phyloP scores from a whole-genome alignment of 2,329 filamentous ascomycete genomes.

The Daldinia eschscholtzii region DNA sequence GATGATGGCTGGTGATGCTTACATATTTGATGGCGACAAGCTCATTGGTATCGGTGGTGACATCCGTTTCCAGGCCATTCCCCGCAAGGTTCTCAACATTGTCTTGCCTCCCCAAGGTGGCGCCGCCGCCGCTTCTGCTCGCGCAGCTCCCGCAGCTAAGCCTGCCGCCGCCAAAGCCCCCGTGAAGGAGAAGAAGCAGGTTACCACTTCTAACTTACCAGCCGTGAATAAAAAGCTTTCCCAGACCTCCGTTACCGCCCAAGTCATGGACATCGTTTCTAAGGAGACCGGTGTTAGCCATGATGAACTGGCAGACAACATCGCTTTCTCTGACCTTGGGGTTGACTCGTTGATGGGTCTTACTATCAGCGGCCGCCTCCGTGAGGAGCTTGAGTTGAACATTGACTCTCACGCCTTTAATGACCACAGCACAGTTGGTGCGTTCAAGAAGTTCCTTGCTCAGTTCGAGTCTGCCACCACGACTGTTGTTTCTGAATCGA shows the following conservation, averaged over 20 bases:
- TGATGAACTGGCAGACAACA: conserved; percentile 68
- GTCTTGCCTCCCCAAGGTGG: conserved; percentile 73
- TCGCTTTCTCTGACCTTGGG: conserved; percentile 68
- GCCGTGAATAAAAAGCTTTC: conserved; percentile 65
- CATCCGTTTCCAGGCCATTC: conserved; percentile 76
- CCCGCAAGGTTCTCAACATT: conserved; percentile 74
- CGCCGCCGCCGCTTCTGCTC: conserved; percentile 55
- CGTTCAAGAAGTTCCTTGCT: conserved; percentile 61
- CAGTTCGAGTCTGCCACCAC: conserved; percentile 52
- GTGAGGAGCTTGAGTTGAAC: conserved; percentile 69
- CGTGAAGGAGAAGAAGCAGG: conserved; percentile 59
- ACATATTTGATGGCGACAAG: conserved; percentile 65
- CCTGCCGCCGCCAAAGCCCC: conserved; percentile 54
- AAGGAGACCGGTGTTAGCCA: conserved; percentile 67
- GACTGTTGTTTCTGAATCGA: conserved; percentile 54
- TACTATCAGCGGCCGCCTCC: conserved; percentile 68
- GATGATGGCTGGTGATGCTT: conserved; percentile 67
- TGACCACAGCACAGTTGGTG: conserved; percentile 66
- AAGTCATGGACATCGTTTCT: conserved; percentile 67
- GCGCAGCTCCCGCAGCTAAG: conserved; percentile 53
- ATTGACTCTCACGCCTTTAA: conserved; percentile 66
- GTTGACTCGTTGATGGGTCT: conserved; percentile 73
- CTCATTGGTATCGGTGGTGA: conserved; percentile 65
- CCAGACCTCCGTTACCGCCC: conserved; percentile 58
- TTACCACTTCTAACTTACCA: conserved; percentile 61